phyloP scores from a whole-genome alignment of 2,329 filamentous ascomycete genomes.

The Geoglossum cookeanum region DNA sequence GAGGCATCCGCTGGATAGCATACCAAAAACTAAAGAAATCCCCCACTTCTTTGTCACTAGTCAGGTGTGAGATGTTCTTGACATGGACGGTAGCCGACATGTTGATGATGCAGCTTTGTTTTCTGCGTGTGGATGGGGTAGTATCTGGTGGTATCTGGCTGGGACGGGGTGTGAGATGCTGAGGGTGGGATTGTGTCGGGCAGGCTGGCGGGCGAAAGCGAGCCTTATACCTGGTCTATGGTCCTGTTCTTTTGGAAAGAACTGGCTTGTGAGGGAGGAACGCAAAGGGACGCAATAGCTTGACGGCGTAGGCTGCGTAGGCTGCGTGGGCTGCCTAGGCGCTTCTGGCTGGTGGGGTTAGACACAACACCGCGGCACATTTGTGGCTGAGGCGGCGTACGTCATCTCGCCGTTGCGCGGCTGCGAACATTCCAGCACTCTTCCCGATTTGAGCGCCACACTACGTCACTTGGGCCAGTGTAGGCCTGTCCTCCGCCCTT shows the following conservation, averaged over 20 bases:
- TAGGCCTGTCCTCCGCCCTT: not conserved
- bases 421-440: no score
- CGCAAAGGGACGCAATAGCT: no score
- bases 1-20: constrained; percentile 15
- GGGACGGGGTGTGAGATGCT: not conserved
- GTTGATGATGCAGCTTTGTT: constrained; percentile 8
- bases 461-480: not conserved
- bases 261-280: not conserved
- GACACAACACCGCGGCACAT: not conserved
- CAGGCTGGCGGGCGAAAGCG: not conserved
- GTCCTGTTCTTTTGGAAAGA: not conserved
- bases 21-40: constrained; percentile 97
- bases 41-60: constrained; percentile 74
- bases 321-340: no score
- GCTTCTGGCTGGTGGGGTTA: not conserved
- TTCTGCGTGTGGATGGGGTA: not conserved
- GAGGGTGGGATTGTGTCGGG: not conserved
- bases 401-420: not conserved
- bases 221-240: not conserved
- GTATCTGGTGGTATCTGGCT: not conserved
- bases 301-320: no score
- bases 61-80: constrained; percentile 67
- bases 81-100: constrained; percentile 58
- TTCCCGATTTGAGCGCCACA: not conserved
- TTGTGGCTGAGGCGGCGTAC: not conserved